These are phyloP conservation scores for Globisporangium uncinulatum DNA, from an alignment of 352 stramenopile genomes.

Conservation along the genomic window DNA sequence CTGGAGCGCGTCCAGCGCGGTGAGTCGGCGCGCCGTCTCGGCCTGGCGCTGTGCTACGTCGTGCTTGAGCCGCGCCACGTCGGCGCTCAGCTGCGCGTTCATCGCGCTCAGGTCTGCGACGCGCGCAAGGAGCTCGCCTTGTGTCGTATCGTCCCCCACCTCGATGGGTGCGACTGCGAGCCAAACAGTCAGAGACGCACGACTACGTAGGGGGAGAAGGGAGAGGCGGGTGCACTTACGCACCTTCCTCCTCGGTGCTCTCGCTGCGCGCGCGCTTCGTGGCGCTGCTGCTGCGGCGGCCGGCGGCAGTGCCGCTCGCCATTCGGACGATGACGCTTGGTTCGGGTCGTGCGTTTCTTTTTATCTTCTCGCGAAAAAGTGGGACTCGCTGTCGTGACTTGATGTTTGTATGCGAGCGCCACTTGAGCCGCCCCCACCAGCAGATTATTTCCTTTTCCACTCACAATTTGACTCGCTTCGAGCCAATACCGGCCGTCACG, in stretches of 20 bases:
- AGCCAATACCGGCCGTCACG: neutral
- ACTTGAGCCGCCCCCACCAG: too few species aligned
- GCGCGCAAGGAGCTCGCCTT: constrained; percentile 17
- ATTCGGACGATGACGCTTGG: too few species aligned
- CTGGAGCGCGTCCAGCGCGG: constrained; percentile 28
- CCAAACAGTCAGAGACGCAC: too few species aligned
- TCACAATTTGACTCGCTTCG: neutral
- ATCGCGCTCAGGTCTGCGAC: constrained; percentile 20
- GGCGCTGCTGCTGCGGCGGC: neutral
- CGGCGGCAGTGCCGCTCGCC: neutral
- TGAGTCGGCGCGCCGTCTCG: constrained; percentile 30
- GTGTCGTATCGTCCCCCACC: neutral
- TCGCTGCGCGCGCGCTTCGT: neutral
- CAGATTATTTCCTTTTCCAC: too few species aligned
- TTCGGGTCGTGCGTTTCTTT: too few species aligned
- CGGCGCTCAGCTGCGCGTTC: constrained; percentile 33
- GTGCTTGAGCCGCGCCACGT: constrained; percentile 34
- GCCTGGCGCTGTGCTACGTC: constrained; percentile 27
- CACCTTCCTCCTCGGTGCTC: neutral
- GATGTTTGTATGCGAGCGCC: too few species aligned
- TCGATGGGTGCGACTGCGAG: too few species aligned
- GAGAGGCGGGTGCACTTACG: neutral
- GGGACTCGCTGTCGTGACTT: too few species aligned
- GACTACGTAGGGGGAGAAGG: too few species aligned
- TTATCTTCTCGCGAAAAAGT: too few species aligned